Conservation (phyloP, 1,284 basidiomycete genomes). For the Bondarzewia mesenterica region DNA sequence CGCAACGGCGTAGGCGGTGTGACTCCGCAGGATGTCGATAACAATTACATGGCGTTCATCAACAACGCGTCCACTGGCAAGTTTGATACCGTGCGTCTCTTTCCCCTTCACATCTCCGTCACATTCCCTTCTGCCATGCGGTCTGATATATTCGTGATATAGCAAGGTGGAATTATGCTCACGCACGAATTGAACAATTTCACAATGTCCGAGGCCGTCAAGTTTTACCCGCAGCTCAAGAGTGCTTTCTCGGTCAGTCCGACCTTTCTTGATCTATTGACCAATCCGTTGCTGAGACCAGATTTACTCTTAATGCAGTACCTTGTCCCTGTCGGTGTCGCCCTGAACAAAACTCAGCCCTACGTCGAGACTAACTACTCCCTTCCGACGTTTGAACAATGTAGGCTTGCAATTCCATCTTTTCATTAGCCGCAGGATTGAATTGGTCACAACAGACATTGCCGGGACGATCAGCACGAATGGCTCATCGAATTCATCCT, state of each 20-base stretch:
- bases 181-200: constrained; percentile 42
- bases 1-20: constrained; percentile 38
- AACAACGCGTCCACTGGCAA: constrained; percentile 28
- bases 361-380: constrained; percentile 36
- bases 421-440: no score
- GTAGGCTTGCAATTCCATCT: constrained; percentile 23
- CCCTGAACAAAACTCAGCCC: constrained; percentile 36
- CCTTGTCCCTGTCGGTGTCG: constrained; percentile 40
- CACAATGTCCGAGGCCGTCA: constrained; percentile 39
- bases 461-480: not conserved
- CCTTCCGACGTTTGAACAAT: constrained; percentile 35
- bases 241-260: constrained; percentile 30
- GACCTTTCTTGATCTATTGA: not conserved
- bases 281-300: not conserved
- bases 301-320: constrained; percentile 18
- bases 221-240: constrained; percentile 32
- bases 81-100: constrained; percentile 26
- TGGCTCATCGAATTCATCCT: not conserved
- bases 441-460: constrained; percentile 9
- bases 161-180: constrained; percentile 41
- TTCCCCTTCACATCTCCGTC: not conserved
- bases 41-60: constrained; percentile 34
- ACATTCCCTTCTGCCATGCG: not conserved
- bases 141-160: not conserved
- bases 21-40: constrained; percentile 32